phyloP scores from a whole-genome alignment of 164 flowering plant genomes.

The Vitis cinerea region DNA sequence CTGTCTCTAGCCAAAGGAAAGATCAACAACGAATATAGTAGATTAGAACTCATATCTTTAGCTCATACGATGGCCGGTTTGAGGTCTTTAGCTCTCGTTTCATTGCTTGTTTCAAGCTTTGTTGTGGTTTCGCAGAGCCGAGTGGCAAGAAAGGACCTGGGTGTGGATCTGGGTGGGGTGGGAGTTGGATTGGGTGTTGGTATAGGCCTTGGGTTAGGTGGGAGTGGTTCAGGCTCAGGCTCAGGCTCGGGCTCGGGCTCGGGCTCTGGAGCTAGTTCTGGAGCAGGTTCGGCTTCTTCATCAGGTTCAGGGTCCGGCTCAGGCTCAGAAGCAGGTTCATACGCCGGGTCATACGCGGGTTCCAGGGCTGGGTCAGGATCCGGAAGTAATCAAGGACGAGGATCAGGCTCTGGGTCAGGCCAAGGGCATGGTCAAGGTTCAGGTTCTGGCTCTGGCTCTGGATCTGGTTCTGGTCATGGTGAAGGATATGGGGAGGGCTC shows the following conservation, averaged over 20 bases:
- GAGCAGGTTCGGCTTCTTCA: constrained; percentile 10
- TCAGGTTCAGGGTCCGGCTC: constrained; percentile 18
- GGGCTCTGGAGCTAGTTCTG: constrained; percentile 2
- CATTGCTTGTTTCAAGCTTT: constrained; percentile 15
- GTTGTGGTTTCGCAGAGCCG: constrained; percentile 22
- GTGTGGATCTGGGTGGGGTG: constrained; percentile 16
- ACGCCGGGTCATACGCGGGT: constrained; percentile 27
- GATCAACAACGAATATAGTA: no score
- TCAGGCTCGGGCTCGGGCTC: constrained; percentile 19
- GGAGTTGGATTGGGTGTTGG: constrained; percentile 19
- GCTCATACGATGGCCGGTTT: constrained; percentile 3
- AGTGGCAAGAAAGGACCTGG: constrained; percentile 41
- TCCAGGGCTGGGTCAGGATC: constrained; percentile 29
- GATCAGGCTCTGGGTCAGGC: constrained; percentile 14
- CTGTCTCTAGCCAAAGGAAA: no score
- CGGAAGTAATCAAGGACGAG: background rate
- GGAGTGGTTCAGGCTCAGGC: constrained; percentile 24
- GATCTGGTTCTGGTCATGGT: background rate
- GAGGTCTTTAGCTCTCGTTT: constrained; percentile 9
- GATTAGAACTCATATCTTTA: no score
- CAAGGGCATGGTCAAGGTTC: constrained; percentile 11
- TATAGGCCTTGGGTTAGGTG: constrained; percentile 21
- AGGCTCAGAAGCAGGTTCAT: constrained; percentile 32
- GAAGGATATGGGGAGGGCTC: constrained; percentile 7
- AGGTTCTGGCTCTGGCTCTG: no score